Percentiles rank a stretch among this genome's conserved stretches.
These are phyloP conservation scores for Lumnitzera racemosa DNA, from an alignment of 345 rosid species.

Conservation along the genomic window DNA sequence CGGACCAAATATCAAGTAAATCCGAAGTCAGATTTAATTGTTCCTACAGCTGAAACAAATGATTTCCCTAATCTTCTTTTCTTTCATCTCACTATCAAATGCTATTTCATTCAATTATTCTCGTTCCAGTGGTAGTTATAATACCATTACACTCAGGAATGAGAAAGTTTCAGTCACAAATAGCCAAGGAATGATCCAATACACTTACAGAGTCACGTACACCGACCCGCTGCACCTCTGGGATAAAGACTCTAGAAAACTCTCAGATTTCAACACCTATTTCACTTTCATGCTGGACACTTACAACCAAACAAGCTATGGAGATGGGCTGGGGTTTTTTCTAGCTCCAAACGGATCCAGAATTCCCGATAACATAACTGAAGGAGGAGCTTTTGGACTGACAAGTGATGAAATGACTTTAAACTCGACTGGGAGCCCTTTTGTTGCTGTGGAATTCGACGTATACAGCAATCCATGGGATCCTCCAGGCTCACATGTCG, in stretches of 20 bases:
- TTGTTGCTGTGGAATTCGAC: constrained; percentile 16
- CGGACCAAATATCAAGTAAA: no score
- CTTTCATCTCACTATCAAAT: no score
- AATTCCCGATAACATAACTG: background rate
- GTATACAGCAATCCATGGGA: background rate
- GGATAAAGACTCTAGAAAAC: constrained; percentile 11
- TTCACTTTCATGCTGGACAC: constrained; percentile 15
- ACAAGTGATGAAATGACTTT: background rate
- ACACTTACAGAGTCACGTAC: constrained; percentile 13
- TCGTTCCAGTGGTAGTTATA: no score
- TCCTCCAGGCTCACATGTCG: constrained; percentile 4
- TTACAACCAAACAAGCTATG: background rate
- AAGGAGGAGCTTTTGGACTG: constrained; percentile 11
- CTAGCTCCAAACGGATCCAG: constrained; percentile 8
- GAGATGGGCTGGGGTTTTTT: constrained; percentile 15
- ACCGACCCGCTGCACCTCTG: constrained; percentile 12
- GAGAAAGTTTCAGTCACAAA: background rate
- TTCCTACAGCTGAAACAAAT: no score
- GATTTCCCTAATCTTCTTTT: no score
- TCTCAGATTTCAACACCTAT: constrained; percentile 15
- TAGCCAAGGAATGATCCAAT: background rate
- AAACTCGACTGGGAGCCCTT: background rate
- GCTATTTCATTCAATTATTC: no score
- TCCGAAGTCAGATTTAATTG: no score
- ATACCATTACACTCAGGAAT: background rate